Base-by-base conservation (phyloP, 164 flowering plant species). In the Cinnamomum micranthum region DNA sequence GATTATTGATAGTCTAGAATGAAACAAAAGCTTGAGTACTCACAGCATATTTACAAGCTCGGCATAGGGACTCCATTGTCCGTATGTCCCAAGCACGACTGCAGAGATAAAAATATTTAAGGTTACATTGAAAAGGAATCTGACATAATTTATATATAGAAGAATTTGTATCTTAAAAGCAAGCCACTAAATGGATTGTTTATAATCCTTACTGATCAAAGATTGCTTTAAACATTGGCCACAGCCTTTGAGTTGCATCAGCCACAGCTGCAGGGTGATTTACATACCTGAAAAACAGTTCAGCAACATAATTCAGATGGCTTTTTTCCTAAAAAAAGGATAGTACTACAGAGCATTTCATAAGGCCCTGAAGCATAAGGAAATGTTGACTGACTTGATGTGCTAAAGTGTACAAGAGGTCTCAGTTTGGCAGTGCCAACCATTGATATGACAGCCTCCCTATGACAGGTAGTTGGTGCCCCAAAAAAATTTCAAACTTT, bases 81-180 rank as follows among this genome's bases (percentile, higher is more conserved):
- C 96, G 85, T 94, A 91, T 90, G 80, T 96, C 98, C 98, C 97
- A 92, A 77, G 98, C 94, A 82, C 97, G 94, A 70, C 99, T 96
- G 82, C 73, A 80, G 75, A 82, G 31, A 82, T 71, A 27, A 74
- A 66, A 25, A 20, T 35, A 73, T 69, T 50, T 17, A 31, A 68
- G 69, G 68, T 51, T 59, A 70, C 2, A 24, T 70, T 50, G 28
- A 67, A 33, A 67, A 27, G 14, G 33, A 35, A 31, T 27, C 20
- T 31, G 6, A 15, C 69, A 28, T 6, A 59, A 28, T 22, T 50
- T 50, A 31, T 28, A 50, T 28, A 63, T 25, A 69, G 0, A 12
- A 41, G 2, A 52, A 76, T 68, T n/a, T n/a, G 11, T 13, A 33
- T 24, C 33, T 27, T 35, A 51, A 31, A 66, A 20, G 20, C 9